Evolutionary conservation across 1,139 yeast species (phyloP).

Genomic region (Pichia sp.): DNA sequence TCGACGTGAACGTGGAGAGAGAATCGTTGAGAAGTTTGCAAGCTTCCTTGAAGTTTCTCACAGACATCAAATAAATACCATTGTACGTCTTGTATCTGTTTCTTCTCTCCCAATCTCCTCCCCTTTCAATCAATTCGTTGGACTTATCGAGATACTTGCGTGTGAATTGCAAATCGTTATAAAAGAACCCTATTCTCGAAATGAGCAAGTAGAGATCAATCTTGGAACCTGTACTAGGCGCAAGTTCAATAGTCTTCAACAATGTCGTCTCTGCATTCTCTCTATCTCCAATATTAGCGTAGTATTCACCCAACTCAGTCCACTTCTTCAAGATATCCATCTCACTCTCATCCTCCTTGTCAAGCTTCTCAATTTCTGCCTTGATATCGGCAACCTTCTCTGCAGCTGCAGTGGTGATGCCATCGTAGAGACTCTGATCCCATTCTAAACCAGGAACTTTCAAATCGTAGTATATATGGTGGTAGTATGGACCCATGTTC

Average conservation of each 20-base stretch:
- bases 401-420: conserved; percentile 47
- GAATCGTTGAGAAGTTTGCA: conserved; percentile 81
- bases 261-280: conserved; percentile 66
- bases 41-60: conserved; percentile 81
- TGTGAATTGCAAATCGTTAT: conserved; percentile 65
- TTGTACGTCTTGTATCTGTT: conserved; percentile 88
- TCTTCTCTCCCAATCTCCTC: conserved; percentile 99
- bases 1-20: conserved; percentile 92
- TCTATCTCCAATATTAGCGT: conserved; percentile 77
- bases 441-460: conserved; percentile 34
- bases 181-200: conserved; percentile 82
- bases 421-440: conserved; percentile 52
- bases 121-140: conserved; percentile 75
- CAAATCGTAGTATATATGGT: conserved; percentile 52
- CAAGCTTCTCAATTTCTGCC: conserved; percentile 62
- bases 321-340: conserved; percentile 72
- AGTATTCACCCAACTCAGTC: conserved; percentile 80
- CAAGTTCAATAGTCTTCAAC: conserved; percentile 66
- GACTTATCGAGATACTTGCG: conserved; percentile 70
- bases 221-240: conserved; percentile 84
- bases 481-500: conserved; percentile 80
- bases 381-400: conserved; percentile 50
- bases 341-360: conserved; percentile 86
- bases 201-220: conserved; percentile 80
- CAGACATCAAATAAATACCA: conserved; percentile 78